Evolutionary conservation across 202 grass and related monocot genomes (phyloP), one percentile per base, ranked within the genome.

Genomic region (Saccharum hybrid): DNA sequence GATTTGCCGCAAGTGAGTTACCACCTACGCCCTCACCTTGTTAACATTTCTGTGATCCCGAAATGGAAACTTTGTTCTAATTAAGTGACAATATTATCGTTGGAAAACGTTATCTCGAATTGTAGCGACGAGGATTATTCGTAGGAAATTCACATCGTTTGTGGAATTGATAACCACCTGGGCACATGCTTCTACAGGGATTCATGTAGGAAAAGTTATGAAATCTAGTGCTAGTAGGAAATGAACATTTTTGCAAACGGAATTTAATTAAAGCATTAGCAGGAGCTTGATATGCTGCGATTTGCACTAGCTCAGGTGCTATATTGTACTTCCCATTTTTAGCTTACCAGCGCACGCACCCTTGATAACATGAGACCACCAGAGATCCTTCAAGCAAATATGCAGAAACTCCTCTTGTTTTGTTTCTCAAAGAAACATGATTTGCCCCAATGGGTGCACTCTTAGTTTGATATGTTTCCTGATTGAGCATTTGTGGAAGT

Each of bases 1-100:
- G 91, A 97, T 97, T 48, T 97, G 94, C 85, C 88, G 94, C 88
- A 92, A 91, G 91, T 97, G 88, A 75, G 81, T 15, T 3, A 6
- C 39, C 0, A 28, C 30, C 37, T 42, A 4, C 10, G n/a, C 40
- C 0, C 51, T 21, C 1, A 10, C 7, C 21, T 13, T 54, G 41
- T 28, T 39, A 30, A 8, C 14, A 39, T 10, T 10, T 74, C 7
- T 57, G 64, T 80, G 15, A 0, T 0, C 37, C 45, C 31, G 10
- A 75, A 74, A 59, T 75, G 10, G 31, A 13, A 57, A 8, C 2
- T 37, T 57, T 38, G 13, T 54, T 37, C 9, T 36, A 3, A 34
- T n/a, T 54, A 16, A 7, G 15, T n/a, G 48, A 28, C 1, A 21
- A 22, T 1, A 37, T 38, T 43, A 19, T 30, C 21, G 13, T 43